Evolutionary conservation across 2,329 filamentous ascomycete species (phyloP), one percentile per base, ranked within the genome.

Genomic region (Colletotrichum caudatum): DNA sequence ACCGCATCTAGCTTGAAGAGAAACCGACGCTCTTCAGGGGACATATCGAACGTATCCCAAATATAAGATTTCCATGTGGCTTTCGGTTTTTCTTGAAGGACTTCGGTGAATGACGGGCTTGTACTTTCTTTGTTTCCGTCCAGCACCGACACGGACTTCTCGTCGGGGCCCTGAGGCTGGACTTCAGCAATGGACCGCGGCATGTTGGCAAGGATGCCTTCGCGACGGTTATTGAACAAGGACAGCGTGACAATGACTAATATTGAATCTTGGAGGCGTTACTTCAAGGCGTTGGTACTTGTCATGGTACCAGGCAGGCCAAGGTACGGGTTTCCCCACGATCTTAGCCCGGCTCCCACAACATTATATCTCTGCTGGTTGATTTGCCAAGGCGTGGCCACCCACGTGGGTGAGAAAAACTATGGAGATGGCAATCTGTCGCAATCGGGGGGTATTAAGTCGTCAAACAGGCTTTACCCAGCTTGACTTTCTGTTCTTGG

Each of bases 21-120:
- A 39, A 84, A 83, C 6, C 73, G 76, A 5, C 80, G 78, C 71
- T 84, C 82, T 50, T 82, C 80, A 0, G 81, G 80, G 1, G 80
- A 79, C 69, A 83, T 83, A 70, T 83, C 81, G 26, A 85, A 80
- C 0, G 83, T 84, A 68, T 86, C 84, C 84, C 84, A 86, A 14
- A 86, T 11, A 53, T 85, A 84, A 0, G 83, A 85, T 18, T 80
- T 79, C 85, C 84, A 86, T 46, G 81, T 84, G 60, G 73, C 71
- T 64, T 82, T 81, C 0, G 81, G 81, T 2, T 74, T 76, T 41
- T 78, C 70, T 35, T 77, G 74, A 16, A 77, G 51, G 6, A 71
- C 69, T n/a, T 71, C 64, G 8, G 53, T 57, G n/a, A 71, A 14
- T 9, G 62, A 50, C 2, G 37, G 61, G 16, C 50, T 39, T 6